Base-by-base conservation (phyloP, 371 early-diverging fungal genomes). In the Mortierella sp. region DNA sequence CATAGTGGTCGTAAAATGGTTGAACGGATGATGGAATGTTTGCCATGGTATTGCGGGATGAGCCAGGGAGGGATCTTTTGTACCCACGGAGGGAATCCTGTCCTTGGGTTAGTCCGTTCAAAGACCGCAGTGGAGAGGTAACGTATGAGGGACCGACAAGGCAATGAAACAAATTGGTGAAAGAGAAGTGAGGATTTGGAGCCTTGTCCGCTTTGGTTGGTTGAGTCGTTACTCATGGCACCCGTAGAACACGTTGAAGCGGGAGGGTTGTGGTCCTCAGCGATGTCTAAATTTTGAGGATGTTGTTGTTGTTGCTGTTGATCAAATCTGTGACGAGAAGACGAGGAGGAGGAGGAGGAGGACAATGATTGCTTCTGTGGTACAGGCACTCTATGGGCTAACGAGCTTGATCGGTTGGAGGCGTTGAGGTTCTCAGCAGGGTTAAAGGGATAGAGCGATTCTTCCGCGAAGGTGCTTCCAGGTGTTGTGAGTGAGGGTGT, bases 41-140 rank as follows among this genome's bases (percentile, higher is more conserved):
- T 51, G 2, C 42, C 26, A n/a, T 32, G 56, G 41, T 66, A 72
- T 0, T 58, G 60, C 1, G 72, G 72, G 0, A 72, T 34, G 17
- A 72, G 62, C 72, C 72, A 72, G 5, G 72, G 67, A 1, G 72
- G 72, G 8, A 72, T 12, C 12, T 30, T 31, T 23, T 50, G 60
- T 19, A 8, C 44, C 37, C 37, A 34, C 4, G 37, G 44, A 19
- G 8, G 44, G 19, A n/a, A 6, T 44, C 44, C 17, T n/a, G 6
- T 9, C 3, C 23, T 1, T 14, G 44, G n/a, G 21, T 15, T 19
- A 19, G 21, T 44, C 19, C 44, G 44, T 19, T 30, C 37, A 6
- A 43, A 34, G 24, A 44, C 32, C 12, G 72, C 23, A 1, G 56
- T 58, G 0, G 61, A 31, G 30, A 72, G 62, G 28, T 72, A 72